A percentile compares a stretch with the other conserved stretches of the same genome.
These are phyloP conservation scores for Diaporthe ilicicola DNA, from an alignment of 2,329 filamentous ascomycete genomes.

Conservation along the genomic window DNA sequence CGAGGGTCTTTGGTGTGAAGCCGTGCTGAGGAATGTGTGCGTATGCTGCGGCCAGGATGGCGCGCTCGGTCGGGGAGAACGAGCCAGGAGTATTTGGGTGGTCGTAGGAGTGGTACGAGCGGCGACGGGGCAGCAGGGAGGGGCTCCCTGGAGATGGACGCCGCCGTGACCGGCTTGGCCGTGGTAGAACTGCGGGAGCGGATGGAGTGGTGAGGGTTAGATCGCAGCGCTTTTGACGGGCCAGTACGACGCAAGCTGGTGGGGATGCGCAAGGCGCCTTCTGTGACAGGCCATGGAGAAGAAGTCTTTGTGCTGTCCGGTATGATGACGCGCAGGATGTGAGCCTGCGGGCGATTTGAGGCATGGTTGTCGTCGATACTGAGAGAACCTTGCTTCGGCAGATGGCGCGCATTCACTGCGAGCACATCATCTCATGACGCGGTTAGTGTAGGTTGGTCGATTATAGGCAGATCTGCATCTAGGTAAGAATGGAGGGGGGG, in stretches of 20 bases:
- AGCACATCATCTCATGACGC: background rate
- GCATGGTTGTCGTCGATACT: background rate
- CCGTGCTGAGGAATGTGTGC: conserved; percentile 81
- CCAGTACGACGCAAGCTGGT: background rate
- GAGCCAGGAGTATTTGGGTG: conserved; percentile 66
- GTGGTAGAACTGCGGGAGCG: background rate
- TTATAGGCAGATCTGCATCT: background rate
- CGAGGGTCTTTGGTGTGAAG: conserved; percentile 79
- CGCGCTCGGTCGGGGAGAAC: conserved; percentile 74
- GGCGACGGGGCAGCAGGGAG: conserved; percentile 33
- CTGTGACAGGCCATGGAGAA: background rate
- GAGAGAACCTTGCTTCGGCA: background rate
- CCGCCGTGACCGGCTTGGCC: background rate
- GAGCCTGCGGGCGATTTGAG: conserved; percentile 20
- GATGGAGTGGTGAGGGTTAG: background rate
- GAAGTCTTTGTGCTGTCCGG: background rate
- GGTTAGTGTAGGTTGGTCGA: background rate
- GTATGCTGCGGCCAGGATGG: conserved; percentile 85
- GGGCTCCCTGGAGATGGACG: conserved; percentile 26
- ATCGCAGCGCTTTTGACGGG: background rate
- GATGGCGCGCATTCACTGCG: background rate
- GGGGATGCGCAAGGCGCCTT: background rate
- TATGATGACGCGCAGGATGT: conserved; percentile 17
- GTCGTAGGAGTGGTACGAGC: conserved; percentile 77
- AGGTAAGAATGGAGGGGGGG: background rate